phyloP scores from a whole-genome alignment of 139 green algal genomes.

The Micromonas pusilla region DNA sequence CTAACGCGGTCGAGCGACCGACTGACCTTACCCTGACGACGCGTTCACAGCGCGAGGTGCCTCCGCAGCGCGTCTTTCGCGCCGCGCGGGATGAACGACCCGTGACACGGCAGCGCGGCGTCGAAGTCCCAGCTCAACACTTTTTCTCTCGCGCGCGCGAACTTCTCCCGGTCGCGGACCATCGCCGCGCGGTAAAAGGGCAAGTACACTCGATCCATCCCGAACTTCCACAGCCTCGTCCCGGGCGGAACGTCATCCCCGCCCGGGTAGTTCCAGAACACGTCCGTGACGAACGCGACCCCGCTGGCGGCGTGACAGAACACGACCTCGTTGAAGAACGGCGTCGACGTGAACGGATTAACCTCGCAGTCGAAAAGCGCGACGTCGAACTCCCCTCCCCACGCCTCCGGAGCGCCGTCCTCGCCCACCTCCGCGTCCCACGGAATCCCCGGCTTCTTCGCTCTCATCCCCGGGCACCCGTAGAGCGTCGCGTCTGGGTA shows the following conservation, averaged over 20 bases:
- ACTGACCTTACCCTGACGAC: too few species aligned
- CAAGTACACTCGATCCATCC: slow-evolving; percentile 56
- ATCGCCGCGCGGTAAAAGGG: slow-evolving; percentile 58
- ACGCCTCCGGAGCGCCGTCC: slow-evolving; percentile 32
- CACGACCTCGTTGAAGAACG: slow-evolving; percentile 61
- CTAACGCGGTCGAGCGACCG: too few species aligned
- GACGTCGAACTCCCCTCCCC: slow-evolving; percentile 43
- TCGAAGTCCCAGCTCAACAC: slow-evolving; percentile 44
- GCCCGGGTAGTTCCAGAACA: slow-evolving; percentile 51
- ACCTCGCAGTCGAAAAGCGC: slow-evolving; percentile 45
- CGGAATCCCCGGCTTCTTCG: slow-evolving; percentile 37
- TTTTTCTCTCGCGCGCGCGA: slow-evolving; percentile 15
- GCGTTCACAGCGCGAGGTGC: slow-evolving; percentile 8
- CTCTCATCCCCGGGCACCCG: slow-evolving; percentile 43
- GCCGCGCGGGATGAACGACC: slow-evolving; percentile 24
- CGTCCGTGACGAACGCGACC: slow-evolving; percentile 44
- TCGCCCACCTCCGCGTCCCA: slow-evolving; percentile 35
- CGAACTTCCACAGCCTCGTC: slow-evolving; percentile 48
- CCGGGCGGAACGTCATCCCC: slow-evolving; percentile 26
- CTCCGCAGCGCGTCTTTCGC: not conserved
- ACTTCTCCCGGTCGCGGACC: slow-evolving; percentile 40
- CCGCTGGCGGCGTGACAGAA: slow-evolving; percentile 41
- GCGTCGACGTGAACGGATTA: slow-evolving; percentile 43
- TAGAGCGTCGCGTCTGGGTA: slow-evolving; percentile 47
- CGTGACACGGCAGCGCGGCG: slow-evolving; percentile 54